Base-by-base conservation (phyloP, 1,139 yeast genomes). In the Geotrichum restrictum region DNA sequence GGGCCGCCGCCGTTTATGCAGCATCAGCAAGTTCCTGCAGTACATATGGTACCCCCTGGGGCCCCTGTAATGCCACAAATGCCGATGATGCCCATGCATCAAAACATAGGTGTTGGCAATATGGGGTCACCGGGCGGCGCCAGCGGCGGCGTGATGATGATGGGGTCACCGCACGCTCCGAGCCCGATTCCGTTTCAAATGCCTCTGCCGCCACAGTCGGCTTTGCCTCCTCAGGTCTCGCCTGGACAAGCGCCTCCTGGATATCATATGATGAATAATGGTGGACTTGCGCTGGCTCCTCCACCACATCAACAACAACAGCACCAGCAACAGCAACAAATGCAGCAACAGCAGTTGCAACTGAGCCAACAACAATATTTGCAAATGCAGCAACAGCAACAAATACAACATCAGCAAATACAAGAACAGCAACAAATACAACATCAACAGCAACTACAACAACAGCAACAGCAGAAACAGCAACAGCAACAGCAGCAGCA, bases 321-420 rank as follows among this genome's bases (percentile, higher is more conserved):
- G 38, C 47, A 49, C 40, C 59, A 56, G 34, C 56, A 48, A 14
- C 51, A 36, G 13, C 33, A 27, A 2, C 51, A 24, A 10, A 13
- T 32, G 32, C 48, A 4, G 7, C 19, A 29, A 16, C 29, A 24
- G 21, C 47, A 36, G 22, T 47, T 46, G 22, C 39, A 27, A 11
- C 44, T 19, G 48, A 48, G 34, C 39, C 45, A 37, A 27, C 29
- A 24, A 24, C 29, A n/a, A 16, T 45, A 29, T 10, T 43, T 13
- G 18, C 37, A 19, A 32, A 27, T 18, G n/a, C 45, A 32, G 10
- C 38, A 29, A 3, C 19, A 27, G 3, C 41, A 38, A 18, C 46
- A 41, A 22, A 43, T 48, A 3, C 27, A 44, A 14, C 19, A 48
- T 7, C 45, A 31, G 5, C 50, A 44, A 10, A 52, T 29, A 34